A percentile compares a stretch with the other conserved stretches of the same genome.
Evolutionary conservation across 805 yeast species (phyloP).

Genomic region (Nakazawaea siamensis): DNA sequence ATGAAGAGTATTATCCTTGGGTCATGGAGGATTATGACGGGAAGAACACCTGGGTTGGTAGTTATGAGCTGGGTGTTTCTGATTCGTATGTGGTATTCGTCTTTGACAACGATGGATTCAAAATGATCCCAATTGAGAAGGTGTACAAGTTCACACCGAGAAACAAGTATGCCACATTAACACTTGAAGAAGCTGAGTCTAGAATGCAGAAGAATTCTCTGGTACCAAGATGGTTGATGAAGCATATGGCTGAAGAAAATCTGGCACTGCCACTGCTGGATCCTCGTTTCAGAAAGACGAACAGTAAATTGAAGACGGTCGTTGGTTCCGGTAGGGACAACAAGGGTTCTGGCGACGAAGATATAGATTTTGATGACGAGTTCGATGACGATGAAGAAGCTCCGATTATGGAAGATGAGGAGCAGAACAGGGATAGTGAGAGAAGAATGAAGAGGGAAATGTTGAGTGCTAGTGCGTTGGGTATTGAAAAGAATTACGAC

Average conservation of each 20-base stretch:
- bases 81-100: constrained; percentile 83
- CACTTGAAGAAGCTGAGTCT: constrained; percentile 94
- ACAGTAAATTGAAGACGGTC: constrained; percentile 29
- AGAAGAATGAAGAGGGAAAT: constrained; percentile 75
- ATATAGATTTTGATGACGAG: constrained; percentile 90
- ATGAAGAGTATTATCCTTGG: constrained; percentile 98
- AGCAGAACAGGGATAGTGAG: constrained; percentile 87
- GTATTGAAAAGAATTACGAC: constrained; percentile 44
- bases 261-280: constrained; percentile 46
- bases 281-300: constrained; percentile 32
- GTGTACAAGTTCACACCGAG: constrained; percentile 90
- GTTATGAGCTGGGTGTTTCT: constrained; percentile 76
- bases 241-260: constrained; percentile 64
- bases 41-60: constrained; percentile 89
- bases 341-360: constrained; percentile 78
- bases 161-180: constrained; percentile 86
- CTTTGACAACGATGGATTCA: constrained; percentile 81
- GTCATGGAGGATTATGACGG: constrained; percentile 96
- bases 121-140: constrained; percentile 91
- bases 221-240: constrained; percentile 95
- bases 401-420: constrained; percentile 92
- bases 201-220: constrained; percentile 73
- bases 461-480: constrained; percentile 70
- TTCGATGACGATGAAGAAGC: constrained; percentile 99
- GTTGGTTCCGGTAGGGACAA: constrained; percentile 26